Conservation (phyloP, 306 rosid species). For the Prunus mume region DNA sequence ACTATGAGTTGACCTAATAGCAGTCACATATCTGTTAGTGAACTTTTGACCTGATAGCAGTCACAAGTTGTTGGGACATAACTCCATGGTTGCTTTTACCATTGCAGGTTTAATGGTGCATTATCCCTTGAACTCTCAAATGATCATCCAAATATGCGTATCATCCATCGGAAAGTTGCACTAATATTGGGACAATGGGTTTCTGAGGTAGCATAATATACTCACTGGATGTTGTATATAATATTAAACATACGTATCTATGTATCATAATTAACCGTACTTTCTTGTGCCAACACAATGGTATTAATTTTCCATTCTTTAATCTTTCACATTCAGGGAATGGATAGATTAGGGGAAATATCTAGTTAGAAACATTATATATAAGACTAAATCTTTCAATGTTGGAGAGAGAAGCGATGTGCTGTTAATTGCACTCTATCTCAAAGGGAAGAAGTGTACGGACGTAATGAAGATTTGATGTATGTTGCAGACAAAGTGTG, state of each 20-base stretch:
- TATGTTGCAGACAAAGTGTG: background rate
- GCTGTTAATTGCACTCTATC: too few relatives aligned
- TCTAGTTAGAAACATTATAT: background rate
- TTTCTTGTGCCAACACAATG: background rate
- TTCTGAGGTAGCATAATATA: conserved; percentile 69
- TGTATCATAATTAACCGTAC: background rate
- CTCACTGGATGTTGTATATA: background rate
- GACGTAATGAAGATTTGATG: background rate
- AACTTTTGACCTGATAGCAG: too few relatives aligned
- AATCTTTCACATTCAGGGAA: background rate
- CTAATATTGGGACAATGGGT: conserved; percentile 97
- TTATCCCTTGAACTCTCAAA: conserved; percentile 82
- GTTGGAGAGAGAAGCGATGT: background rate
- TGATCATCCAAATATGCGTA: conserved; percentile 80
- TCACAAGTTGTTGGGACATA: background rate
- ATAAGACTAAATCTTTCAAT: background rate
- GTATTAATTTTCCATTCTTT: background rate
- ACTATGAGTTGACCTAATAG: background rate
- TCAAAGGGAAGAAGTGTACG: background rate
- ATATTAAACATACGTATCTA: background rate
- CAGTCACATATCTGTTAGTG: background rate
- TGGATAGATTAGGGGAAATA: background rate
- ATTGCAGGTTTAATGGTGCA: conserved; percentile 92
- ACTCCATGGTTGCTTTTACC: background rate
- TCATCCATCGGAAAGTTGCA: conserved; percentile 91